Base-by-base conservation (phyloP, 2,329 filamentous ascomycete genomes). In the Clonostachys solani region DNA sequence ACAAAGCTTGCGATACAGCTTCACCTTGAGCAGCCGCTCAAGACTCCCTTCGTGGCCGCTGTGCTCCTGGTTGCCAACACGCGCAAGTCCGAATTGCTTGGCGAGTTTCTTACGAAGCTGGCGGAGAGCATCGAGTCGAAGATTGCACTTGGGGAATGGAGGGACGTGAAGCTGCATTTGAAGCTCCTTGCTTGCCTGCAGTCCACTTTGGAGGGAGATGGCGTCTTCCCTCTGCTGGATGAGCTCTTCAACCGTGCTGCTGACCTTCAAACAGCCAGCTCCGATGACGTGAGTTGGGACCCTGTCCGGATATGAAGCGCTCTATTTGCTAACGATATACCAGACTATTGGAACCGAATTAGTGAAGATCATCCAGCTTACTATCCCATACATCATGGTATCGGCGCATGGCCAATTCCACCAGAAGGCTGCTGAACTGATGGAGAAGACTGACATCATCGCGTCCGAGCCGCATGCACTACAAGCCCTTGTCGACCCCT, bases 381-480 rank as follows among this genome's bases (percentile, higher is more conserved):
- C 92, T 0, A 87, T 99, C 49, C 92, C 94, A 1, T 99, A 97
- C 64, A 77, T 90, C 47, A 84, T 96, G 77, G 23, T 29, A 9
- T 81, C 88, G 4, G 81, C 85, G 0, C 86, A 87, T 5, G 74
- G 77, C 5, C 84, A 87, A 9, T 49, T 43, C 60, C 82, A 86
- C 56, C 77, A 87, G 54, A 87, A 87, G 60, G 91, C 90, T 3
- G 77, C 79, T 2, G 84, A 88, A 42, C 74, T 97, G 46, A 83
- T 99, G 63, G 89, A 95, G 54, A 96, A 95, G 74, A 97, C 94
- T 3, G 92, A 94, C 47, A 90, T 97, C 54, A 95, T 97, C 57
- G 91, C 92, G 12, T 89, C 87, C 3, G 91, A 94, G 52, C 87
- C 89, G 12, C 89, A 96, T 63, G 80, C 87, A 3, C 77, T 97